Percentiles rank a stretch among this genome's conserved stretches.
Conservation (phyloP, 2,329 filamentous ascomycete species). For the Monosporascus sp. region DNA sequence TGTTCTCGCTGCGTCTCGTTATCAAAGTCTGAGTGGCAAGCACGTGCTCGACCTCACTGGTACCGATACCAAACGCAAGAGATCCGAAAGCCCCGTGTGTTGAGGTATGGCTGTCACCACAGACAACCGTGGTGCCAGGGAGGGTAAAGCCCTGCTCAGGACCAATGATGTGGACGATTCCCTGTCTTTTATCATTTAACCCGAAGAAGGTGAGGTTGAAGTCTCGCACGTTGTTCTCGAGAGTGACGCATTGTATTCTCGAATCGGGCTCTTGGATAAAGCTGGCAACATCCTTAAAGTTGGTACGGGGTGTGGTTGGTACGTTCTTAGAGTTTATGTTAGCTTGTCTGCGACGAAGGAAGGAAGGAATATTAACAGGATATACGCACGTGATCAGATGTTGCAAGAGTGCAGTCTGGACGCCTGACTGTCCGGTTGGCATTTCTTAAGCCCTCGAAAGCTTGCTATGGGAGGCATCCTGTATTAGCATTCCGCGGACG, state of each 20-base stretch:
- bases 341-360: constrained; percentile 9
- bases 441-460: constrained; percentile 91
- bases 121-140: constrained; percentile 93
- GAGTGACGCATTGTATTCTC: constrained; percentile 85
- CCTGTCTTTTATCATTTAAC: constrained; percentile 91
- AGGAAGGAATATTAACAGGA: background rate
- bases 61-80: constrained; percentile 94
- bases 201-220: constrained; percentile 98
- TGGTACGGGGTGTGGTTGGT: constrained; percentile 84
- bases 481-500: constrained; percentile 8
- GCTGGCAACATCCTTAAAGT: constrained; percentile 85
- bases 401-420: constrained; percentile 94
- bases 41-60: constrained; percentile 97
- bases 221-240: constrained; percentile 95
- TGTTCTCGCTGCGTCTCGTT: constrained; percentile 95
- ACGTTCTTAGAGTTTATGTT: constrained; percentile 64
- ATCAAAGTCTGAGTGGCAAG: constrained; percentile 93
- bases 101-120: constrained; percentile 95
- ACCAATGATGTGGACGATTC: constrained; percentile 97
- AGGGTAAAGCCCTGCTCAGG: constrained; percentile 98
- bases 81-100: constrained; percentile 96
- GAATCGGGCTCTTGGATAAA: constrained; percentile 97
- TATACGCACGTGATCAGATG: constrained; percentile 82
- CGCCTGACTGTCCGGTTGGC: constrained; percentile 82
- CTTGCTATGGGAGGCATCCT: constrained; percentile 58